Evolutionary conservation across 768 basidiomycete species (phyloP), one percentile per base, ranked within the genome.

Genomic region (Boletus subparvulus): DNA sequence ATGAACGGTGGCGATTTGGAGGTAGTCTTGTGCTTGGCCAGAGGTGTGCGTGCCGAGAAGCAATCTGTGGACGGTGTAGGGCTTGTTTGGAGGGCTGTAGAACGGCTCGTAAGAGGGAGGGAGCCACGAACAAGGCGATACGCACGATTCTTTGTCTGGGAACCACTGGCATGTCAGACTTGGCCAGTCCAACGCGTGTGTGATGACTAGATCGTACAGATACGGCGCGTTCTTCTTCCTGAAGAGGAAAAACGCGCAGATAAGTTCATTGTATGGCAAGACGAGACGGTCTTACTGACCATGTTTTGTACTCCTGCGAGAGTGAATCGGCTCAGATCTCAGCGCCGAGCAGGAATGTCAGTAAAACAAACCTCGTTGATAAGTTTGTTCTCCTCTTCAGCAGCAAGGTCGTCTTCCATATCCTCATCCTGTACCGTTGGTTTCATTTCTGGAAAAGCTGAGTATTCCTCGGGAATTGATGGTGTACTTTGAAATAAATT

Each of bases 141-240:
- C 92, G 68, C 64, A 95, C 95, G 85, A 83, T 75, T 98, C 92
- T 73, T 86, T 88, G 79, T 99, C 97, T 0, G 97, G 97, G 73
- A 99, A 91, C 97, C 97, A 99, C 75, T 98, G 97, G 71, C 92
- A 94, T 6, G 97, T 99, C 67, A 99, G 71, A 67, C 88, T 93
- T 19, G 97, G 97, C 97, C 97, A 99, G 74, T 97, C 94, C 48
- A 98, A 80, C 33, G 96, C 96, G 70, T 98, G 96, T 1, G 96
- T 98, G 65, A 99, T 88, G 61, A 99, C 92, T 24, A 96, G 81
- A 73, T 99, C 97, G 73, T 99, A 99, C 14, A 98, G 84, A 75
- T 96, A 98, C 13, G 95, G 96, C 51, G 95, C 93, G 75, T 95
- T 96, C 77, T 94, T 94, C 80, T 94, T 94, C 91, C 91, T 94